A percentile compares a stretch with the other conserved stretches of the same genome.
Conservation (phyloP, 2,329 filamentous ascomycete species). For the Aspergillus clavatus region DNA sequence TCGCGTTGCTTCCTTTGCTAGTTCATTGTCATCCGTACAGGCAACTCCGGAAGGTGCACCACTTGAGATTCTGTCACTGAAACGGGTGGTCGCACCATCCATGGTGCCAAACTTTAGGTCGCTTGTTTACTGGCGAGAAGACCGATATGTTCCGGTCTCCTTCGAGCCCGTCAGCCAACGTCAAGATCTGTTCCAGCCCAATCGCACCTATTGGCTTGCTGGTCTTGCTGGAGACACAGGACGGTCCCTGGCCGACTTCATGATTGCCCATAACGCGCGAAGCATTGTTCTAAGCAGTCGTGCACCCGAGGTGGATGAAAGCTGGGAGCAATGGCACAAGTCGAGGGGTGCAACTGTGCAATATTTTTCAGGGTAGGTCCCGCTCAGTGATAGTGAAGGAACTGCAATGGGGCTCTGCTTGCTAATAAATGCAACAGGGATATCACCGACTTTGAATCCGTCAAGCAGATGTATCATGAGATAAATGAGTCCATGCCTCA, state of each 20-base stretch:
- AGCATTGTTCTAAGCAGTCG: conserved; percentile 23
- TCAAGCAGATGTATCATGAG: conserved; percentile 6
- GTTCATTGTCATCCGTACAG: background rate
- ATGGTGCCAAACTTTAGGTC: background rate
- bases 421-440: conserved; percentile 1
- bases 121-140: background rate
- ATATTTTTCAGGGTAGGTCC: background rate
- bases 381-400: no score
- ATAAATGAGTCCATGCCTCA: conserved; percentile 23
- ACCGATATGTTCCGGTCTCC: background rate
- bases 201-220: conserved; percentile 24
- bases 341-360: background rate
- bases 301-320: conserved; percentile 13
- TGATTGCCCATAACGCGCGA: conserved; percentile 22
- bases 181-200: background rate
- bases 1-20: background rate
- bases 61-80: background rate
- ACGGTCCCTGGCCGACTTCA: conserved; percentile 21
- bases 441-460: conserved; percentile 14
- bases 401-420: no score
- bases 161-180: background rate
- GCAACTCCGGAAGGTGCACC: background rate
- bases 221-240: conserved; percentile 24
- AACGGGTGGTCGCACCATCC: background rate
- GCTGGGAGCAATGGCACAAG: background rate